Evolutionary conservation across 495 filamentous ascomycete genomes (phyloP).

Genomic region (Darksidea phi): DNA sequence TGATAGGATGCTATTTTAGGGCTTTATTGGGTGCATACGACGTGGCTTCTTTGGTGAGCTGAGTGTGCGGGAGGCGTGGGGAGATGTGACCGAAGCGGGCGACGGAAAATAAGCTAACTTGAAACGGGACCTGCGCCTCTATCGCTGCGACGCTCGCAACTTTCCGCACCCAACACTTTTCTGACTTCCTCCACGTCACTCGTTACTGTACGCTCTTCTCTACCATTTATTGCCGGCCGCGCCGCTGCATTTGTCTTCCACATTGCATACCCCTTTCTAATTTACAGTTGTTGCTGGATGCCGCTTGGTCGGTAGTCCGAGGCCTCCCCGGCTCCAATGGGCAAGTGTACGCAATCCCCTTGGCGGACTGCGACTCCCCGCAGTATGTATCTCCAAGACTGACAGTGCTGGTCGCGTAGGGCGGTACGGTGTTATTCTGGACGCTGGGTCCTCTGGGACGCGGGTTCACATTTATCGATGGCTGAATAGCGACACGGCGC

Average conservation of each 20-base stretch:
- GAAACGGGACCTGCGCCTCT: not conserved
- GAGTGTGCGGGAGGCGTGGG: too few species aligned
- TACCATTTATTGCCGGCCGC: not conserved
- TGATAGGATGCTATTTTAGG: not conserved
- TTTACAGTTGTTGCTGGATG: conserved; percentile 26
- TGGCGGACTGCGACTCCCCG: conserved; percentile 6
- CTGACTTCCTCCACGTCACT: conserved; percentile 26
- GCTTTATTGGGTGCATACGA: not conserved
- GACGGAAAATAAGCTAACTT: not conserved
- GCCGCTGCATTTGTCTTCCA: not conserved
- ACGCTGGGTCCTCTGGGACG: conserved; percentile 78
- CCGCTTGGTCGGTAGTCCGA: conserved; percentile 8
- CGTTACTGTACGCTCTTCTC: conserved; percentile 24
- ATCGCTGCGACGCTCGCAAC: not conserved
- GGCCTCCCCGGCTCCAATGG: conserved; percentile 32
- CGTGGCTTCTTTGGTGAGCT: conserved; percentile 1
- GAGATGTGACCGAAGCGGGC: not conserved
- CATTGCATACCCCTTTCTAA: not conserved
- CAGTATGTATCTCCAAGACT: conserved; percentile 1
- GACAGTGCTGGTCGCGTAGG: conserved; percentile 36
- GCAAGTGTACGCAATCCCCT: conserved; percentile 38
- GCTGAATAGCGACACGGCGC: conserved; percentile 71
- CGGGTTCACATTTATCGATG: conserved; percentile 91
- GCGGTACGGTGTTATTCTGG: conserved; percentile 66
- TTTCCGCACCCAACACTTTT: not conserved